phyloP scores from a whole-genome alignment of 2,329 filamentous ascomycete species.

The Nemania sp. region DNA sequence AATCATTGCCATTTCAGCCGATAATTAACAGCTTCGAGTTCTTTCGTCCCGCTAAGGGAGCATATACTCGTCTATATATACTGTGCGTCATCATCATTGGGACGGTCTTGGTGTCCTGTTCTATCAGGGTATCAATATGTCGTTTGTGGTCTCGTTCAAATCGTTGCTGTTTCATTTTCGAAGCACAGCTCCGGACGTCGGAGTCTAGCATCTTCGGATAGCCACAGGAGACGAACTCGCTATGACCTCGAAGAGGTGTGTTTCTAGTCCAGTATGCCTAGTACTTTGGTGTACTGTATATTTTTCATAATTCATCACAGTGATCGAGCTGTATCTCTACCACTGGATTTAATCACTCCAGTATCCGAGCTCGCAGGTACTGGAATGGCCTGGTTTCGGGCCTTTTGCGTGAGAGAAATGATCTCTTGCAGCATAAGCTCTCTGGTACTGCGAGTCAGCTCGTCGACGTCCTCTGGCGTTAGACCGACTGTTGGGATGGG shows the following conservation, averaged over 20 bases:
- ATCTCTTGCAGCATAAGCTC: slow-evolving; percentile 76
- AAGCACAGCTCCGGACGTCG: neutral
- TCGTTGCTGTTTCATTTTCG: slow-evolving; percentile 7
- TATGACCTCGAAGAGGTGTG: neutral
- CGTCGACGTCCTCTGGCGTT: slow-evolving; percentile 75
- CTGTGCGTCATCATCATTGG: neutral
- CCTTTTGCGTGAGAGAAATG: slow-evolving; percentile 55
- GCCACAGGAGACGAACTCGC: neutral
- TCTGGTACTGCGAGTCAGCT: slow-evolving; percentile 67
- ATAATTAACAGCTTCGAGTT: neutral
- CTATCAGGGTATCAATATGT: slow-evolving; percentile 35
- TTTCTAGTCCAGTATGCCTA: neutral
- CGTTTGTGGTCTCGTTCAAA: slow-evolving; percentile 11
- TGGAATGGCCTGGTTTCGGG: slow-evolving; percentile 45
- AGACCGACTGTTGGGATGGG: slow-evolving; percentile 78
- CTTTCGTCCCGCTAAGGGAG: neutral
- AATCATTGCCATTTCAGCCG: too few species aligned
- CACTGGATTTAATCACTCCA: slow-evolving; percentile 40
- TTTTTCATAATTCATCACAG: neutral
- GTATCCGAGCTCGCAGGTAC: slow-evolving; percentile 32
- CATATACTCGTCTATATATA: slow-evolving; percentile 1
- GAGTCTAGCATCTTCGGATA: neutral
- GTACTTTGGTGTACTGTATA: neutral
- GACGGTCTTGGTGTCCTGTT: slow-evolving; percentile 19
- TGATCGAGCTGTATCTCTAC: slow-evolving; percentile 33